Percentiles rank a stretch among this genome's conserved stretches.
These are phyloP conservation scores for Ophiosphaerella korrae DNA, from an alignment of 2,329 filamentous ascomycete genomes.

Conservation along the genomic window DNA sequence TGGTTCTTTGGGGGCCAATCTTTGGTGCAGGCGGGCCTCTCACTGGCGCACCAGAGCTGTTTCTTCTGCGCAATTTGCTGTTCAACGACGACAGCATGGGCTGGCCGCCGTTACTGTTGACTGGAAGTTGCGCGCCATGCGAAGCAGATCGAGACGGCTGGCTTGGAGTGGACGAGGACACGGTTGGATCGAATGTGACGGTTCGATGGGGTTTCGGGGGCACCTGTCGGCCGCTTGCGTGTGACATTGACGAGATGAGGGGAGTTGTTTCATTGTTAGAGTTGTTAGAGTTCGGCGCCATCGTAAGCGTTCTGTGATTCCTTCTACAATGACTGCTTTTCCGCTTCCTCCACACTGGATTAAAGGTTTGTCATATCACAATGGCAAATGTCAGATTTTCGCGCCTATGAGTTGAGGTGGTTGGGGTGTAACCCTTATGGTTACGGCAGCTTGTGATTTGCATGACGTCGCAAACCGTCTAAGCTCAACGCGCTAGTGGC, in stretches of 20 bases:
- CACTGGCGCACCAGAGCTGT: slow-evolving; percentile 74
- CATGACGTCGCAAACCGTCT: slow-evolving; percentile 10
- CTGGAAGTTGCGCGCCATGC: slow-evolving; percentile 33
- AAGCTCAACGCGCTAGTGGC: slow-evolving; percentile 7
- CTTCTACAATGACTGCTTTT: not conserved
- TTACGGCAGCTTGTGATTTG: slow-evolving; percentile 1
- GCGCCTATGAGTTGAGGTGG: not conserved
- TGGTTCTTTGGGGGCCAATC: slow-evolving; percentile 92
- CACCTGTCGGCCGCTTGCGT: slow-evolving; percentile 20
- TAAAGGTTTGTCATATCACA: slow-evolving; percentile 4
- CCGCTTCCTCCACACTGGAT: slow-evolving; percentile 3
- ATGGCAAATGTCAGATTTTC: not conserved
- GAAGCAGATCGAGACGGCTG: slow-evolving; percentile 42
- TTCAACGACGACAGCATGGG: slow-evolving; percentile 75
- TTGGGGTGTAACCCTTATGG: not conserved
- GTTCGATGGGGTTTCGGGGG: slow-evolving; percentile 58
- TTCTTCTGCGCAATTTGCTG: slow-evolving; percentile 82
- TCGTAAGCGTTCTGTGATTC: not conserved
- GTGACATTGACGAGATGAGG: slow-evolving; percentile 43
- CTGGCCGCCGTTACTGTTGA: slow-evolving; percentile 47
- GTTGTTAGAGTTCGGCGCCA: too few relatives aligned
- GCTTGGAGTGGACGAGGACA: slow-evolving; percentile 52
- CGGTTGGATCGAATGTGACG: slow-evolving; percentile 76
- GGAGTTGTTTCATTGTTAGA: too few relatives aligned
- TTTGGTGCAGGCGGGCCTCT: slow-evolving; percentile 62